Evolutionary conservation across 352 stramenopile genomes (phyloP).

Genomic region (Globisporangium okanoganense): DNA sequence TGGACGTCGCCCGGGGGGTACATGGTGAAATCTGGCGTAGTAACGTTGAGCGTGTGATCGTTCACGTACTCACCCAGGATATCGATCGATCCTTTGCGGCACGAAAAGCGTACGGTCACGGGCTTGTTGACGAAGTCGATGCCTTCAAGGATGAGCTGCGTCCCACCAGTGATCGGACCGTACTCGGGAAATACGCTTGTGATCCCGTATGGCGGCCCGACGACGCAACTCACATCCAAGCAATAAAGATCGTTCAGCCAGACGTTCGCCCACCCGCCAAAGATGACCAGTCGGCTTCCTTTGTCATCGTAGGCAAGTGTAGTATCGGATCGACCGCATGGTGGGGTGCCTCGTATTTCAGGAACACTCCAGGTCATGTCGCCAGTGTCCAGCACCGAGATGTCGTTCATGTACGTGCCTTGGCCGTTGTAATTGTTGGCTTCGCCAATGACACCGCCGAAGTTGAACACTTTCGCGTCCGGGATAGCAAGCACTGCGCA

Average conservation of each 20-base stretch:
- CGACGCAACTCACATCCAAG: conserved; percentile 92
- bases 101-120: conserved; percentile 89
- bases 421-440: conserved; percentile 83
- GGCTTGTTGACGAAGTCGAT: conserved; percentile 90
- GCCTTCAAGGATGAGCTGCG: conserved; percentile 81
- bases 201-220: conserved; percentile 96
- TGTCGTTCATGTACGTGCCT: conserved; percentile 85
- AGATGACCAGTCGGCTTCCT: conserved; percentile 89
- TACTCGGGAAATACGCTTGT: conserved; percentile 84
- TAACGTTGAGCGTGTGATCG: conserved; percentile 85
- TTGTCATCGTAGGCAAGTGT: conserved; percentile 94
- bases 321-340: conserved; percentile 88
- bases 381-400: conserved; percentile 92
- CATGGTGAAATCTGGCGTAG: conserved; percentile 89
- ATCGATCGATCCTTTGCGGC: conserved; percentile 88
- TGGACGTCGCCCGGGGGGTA: conserved; percentile 86
- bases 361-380: conserved; percentile 87
- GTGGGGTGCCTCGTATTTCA: conserved; percentile 72
- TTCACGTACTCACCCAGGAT: conserved; percentile 86
- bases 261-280: conserved; percentile 94
- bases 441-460: conserved; percentile 93
- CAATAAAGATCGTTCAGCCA: conserved; percentile 92
- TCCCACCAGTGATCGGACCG: conserved; percentile 92
- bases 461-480: conserved; percentile 95
- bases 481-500: conserved; percentile 94